These are phyloP conservation scores for Psidium guajava DNA, from an alignment of 345 rosid species.

Conservation along the genomic window DNA sequence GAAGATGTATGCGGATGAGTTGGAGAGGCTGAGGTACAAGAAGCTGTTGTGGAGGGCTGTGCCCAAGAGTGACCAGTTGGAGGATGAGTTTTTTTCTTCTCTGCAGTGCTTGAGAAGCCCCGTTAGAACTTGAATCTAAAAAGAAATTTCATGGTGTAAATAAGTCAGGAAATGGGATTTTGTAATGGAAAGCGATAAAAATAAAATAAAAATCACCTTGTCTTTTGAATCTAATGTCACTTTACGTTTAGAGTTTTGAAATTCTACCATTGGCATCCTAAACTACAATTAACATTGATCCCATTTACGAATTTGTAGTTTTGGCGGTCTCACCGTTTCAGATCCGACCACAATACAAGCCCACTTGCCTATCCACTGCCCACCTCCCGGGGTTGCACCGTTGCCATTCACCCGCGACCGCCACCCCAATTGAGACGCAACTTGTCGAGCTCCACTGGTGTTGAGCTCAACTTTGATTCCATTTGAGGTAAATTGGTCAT, in stretches of 20 bases:
- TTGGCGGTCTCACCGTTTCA: neutral
- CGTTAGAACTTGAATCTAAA: neutral
- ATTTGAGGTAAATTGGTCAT: neutral
- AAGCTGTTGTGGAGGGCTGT: constrained; percentile 34
- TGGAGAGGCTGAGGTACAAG: constrained; percentile 27
- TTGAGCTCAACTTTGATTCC: neutral
- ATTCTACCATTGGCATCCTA: neutral
- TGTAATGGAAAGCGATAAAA: neutral
- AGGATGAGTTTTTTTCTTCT: constrained; percentile 34
- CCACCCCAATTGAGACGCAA: neutral
- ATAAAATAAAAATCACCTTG: no score
- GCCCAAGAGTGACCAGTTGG: constrained; percentile 32
- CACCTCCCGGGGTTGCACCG: no score
- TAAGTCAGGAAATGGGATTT: neutral
- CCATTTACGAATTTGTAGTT: neutral
- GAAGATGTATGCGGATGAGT: constrained; percentile 29
- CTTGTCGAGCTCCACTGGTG: neutral
- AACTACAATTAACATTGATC: neutral
- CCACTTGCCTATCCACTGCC: no score
- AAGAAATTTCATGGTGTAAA: neutral
- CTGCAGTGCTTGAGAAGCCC: constrained; percentile 51
- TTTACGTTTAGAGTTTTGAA: neutral
- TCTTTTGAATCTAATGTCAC: neutral
- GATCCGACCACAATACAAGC: neutral
- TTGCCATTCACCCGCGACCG: no score